phyloP scores from a whole-genome alignment of 176 grass and related monocot genomes.

The Elymus sibiricus region DNA sequence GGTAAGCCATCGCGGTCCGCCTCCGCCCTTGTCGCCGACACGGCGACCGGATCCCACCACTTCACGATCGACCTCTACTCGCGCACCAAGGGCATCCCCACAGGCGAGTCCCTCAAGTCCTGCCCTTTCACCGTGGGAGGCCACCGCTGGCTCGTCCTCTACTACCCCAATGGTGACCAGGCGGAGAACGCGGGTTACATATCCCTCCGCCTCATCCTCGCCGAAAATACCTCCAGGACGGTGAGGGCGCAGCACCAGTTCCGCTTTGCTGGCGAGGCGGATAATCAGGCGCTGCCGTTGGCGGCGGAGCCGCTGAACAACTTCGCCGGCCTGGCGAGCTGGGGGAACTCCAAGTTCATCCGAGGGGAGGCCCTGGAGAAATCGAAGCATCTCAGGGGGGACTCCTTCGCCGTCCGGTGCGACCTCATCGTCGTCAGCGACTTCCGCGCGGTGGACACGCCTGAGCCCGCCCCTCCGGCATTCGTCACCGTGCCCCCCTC shows the following conservation, averaged over 20 bases:
- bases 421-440: background rate
- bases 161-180: background rate
- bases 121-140: background rate
- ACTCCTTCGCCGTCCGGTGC: background rate
- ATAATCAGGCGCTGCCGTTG: background rate
- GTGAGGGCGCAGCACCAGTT: background rate
- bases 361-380: background rate
- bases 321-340: background rate
- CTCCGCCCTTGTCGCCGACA: background rate
- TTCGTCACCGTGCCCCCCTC: background rate
- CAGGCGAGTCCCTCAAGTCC: background rate
- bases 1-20: background rate
- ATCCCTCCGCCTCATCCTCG: background rate
- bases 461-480: background rate
- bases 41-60: background rate
- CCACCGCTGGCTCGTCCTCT: background rate
- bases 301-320: background rate
- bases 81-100: background rate
- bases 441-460: background rate
- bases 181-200: background rate
- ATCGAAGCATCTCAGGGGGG: background rate
- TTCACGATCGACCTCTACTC: background rate
- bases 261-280: background rate
- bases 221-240: background rate
- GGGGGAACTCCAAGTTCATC: background rate